phyloP scores from a whole-genome alignment of 1,284 basidiomycete species.

The Ganoderma leucocontextum region DNA sequence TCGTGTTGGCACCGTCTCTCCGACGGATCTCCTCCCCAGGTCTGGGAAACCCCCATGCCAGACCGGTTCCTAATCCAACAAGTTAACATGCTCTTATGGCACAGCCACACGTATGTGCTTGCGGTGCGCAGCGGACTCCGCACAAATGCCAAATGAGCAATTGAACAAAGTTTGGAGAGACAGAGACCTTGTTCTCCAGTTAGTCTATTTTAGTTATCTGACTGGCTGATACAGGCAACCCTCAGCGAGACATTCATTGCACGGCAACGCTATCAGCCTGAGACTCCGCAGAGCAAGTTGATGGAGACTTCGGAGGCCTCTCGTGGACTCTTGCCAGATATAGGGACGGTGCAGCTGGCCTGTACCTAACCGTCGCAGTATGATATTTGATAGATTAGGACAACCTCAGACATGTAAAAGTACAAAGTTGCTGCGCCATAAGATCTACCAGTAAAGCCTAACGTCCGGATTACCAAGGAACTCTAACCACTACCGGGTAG shows the following conservation, averaged over 20 bases:
- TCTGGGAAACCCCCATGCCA: background rate
- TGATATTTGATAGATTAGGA: background rate
- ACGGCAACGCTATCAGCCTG: no score
- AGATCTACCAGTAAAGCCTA: background rate
- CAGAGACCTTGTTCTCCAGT: no score
- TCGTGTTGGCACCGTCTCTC: background rate
- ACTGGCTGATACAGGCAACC: background rate
- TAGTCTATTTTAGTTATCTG: no score
- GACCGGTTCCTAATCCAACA: background rate
- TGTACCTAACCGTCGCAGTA: background rate
- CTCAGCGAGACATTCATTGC: background rate
- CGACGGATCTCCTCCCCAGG: background rate
- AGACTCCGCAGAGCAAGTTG: background rate
- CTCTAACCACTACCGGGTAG: background rate
- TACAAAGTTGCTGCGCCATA: background rate
- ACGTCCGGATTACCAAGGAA: background rate
- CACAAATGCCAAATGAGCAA: background rate
- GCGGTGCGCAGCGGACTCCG: background rate
- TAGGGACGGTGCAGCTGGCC: background rate
- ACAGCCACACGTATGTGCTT: background rate
- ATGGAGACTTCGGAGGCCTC: no score
- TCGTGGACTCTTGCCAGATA: no score
- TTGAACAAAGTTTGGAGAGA: background rate
- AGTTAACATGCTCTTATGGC: background rate
- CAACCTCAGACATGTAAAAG: background rate